Evolutionary conservation across 148 eudicot genomes (phyloP).

Genomic region (Vaccinium myrtillus): DNA sequence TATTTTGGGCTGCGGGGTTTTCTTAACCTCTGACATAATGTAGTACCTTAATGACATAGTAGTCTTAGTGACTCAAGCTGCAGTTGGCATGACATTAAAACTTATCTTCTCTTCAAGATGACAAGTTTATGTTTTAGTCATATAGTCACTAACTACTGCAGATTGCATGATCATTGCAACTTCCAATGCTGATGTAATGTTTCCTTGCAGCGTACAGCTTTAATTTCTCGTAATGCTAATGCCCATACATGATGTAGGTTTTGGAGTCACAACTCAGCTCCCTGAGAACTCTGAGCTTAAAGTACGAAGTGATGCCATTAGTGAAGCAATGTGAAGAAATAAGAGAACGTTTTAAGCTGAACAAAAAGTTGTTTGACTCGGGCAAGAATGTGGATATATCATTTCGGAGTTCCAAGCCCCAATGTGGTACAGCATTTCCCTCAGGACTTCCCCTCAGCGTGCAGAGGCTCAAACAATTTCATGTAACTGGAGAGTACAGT

Average conservation of each 20-base stretch:
- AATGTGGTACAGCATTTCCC: conserved; percentile 49
- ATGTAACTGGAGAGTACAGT: conserved; percentile 48
- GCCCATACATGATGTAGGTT: conserved; percentile 42
- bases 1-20: not conserved
- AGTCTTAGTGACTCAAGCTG: not conserved
- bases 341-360: conserved; percentile 65
- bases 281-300: conserved; percentile 54
- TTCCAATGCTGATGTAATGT: not conserved
- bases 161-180: not conserved
- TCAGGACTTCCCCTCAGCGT: conserved; percentile 55
- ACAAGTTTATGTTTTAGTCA: not conserved
- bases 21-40: not conserved
- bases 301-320: conserved; percentile 66
- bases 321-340: conserved; percentile 77
- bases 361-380: conserved; percentile 64
- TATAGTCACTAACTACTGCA: not conserved
- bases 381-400: conserved; percentile 78
- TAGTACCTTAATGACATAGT: not conserved
- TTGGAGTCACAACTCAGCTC: conserved; percentile 56
- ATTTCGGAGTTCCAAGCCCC: conserved; percentile 54
- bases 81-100: not conserved
- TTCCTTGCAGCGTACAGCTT: too few species aligned
- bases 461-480: conserved; percentile 44
- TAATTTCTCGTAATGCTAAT: conserved; percentile 4
- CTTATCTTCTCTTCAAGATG: conserved; percentile 5